These are phyloP conservation scores for Amanita inopinata DNA, from an alignment of 768 basidiomycete species.

Conservation along the genomic window DNA sequence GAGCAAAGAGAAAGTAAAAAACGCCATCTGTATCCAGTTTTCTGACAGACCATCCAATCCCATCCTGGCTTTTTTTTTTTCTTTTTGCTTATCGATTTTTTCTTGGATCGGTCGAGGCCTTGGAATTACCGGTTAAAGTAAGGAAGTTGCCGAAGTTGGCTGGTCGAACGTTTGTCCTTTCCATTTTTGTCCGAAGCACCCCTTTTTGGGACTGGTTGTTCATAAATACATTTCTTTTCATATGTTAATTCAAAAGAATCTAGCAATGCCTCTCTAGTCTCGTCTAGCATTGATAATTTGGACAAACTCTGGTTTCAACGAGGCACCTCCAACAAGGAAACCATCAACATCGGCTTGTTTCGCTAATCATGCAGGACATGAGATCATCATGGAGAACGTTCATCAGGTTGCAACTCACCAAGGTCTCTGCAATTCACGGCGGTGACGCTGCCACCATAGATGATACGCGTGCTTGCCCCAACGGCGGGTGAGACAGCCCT, in stretches of 20 bases:
- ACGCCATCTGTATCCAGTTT: neutral
- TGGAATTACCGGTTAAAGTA: conserved; percentile 3
- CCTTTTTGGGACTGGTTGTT: too few species aligned
- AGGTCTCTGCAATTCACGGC: conserved; percentile 85
- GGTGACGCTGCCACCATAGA: conserved; percentile 94
- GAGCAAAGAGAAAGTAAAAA: neutral
- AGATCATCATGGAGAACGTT: neutral
- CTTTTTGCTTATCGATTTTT: neutral
- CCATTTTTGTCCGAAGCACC: neutral
- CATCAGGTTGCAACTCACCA: conserved; percentile 37
- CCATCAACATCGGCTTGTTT: conserved; percentile 82
- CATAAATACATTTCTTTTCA: too few species aligned
- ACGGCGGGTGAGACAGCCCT: conserved; percentile 56
- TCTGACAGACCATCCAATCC: too few species aligned
- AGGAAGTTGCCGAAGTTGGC: conserved; percentile 7
- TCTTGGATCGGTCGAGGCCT: neutral
- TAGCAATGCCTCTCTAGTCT: too few species aligned
- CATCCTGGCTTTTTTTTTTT: neutral
- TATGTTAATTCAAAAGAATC: too few species aligned
- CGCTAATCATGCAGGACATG: conserved; percentile 34
- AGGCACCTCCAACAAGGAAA: conserved; percentile 96
- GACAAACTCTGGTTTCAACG: conserved; percentile 94
- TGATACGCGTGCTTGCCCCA: conserved; percentile 70
- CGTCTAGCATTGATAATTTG: conserved; percentile 68
- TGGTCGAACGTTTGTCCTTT: neutral